Percentiles rank a stretch among this genome's conserved stretches.
phyloP scores from a whole-genome alignment of 176 grass and related monocot species.

The Guadua angustifolia region DNA sequence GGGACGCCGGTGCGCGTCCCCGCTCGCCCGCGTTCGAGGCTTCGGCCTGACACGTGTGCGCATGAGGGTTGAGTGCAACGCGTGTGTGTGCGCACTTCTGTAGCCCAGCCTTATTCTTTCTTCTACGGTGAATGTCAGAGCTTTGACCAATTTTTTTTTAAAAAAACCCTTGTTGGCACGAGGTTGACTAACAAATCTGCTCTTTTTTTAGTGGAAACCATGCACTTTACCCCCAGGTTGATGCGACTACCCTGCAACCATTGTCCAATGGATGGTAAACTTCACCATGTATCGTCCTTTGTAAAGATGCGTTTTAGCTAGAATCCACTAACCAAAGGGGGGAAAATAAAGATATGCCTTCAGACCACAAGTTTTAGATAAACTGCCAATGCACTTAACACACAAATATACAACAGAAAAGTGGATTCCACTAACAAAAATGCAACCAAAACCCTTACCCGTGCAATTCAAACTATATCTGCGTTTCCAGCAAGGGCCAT shows the following conservation, averaged over 20 bases:
- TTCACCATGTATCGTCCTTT: not conserved
- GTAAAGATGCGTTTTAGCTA: not conserved
- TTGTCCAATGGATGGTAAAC: not conserved
- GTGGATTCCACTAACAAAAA: not conserved
- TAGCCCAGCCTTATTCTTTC: no score
- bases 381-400: not conserved
- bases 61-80: no score
- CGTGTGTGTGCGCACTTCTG: no score
- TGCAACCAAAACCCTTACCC: not conserved
- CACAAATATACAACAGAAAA: not conserved
- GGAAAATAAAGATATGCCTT: not conserved
- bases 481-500: not conserved
- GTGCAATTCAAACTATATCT: not conserved
- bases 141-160: no score
- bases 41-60: no score
- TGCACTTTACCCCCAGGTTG: not conserved
- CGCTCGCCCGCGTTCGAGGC: no score
- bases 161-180: not conserved
- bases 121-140: no score
- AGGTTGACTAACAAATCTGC: slow-evolving; percentile 30
- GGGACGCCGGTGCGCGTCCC: no score
- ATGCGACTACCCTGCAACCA: slow-evolving; percentile 15
- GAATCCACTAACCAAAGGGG: not conserved
- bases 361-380: not conserved
- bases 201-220: slow-evolving; percentile 37